These are phyloP conservation scores for Thielaviopsis euricoi DNA, from an alignment of 2,329 filamentous ascomycete species.

Conservation along the genomic window DNA sequence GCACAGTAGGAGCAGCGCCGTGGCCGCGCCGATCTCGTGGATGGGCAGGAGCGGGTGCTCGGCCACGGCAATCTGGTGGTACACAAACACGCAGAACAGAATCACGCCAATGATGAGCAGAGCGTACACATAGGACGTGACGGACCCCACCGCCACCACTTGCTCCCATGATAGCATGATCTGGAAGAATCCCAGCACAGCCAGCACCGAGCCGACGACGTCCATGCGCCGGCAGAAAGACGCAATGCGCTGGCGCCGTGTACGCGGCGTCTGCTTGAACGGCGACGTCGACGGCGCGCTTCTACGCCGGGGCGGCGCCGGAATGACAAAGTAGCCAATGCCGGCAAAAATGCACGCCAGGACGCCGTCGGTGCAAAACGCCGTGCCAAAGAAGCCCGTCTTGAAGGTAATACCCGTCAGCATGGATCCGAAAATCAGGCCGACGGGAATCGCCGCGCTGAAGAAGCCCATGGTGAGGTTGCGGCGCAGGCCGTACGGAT, in stretches of 20 bases:
- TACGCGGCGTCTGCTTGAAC: neutral
- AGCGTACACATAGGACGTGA: conserved; percentile 34
- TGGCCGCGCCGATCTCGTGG: conserved; percentile 11
- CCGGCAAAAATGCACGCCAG: conserved; percentile 18
- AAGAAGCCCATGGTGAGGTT: conserved; percentile 41
- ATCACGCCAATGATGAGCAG: conserved; percentile 40
- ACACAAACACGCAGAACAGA: conserved; percentile 37
- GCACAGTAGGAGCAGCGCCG: conserved; percentile 38
- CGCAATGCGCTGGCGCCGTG: neutral
- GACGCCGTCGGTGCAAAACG: conserved; percentile 25
- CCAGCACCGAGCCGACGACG: conserved; percentile 23
- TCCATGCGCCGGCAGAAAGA: conserved; percentile 18
- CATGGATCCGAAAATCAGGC: conserved; percentile 25
- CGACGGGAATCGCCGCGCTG: conserved; percentile 28
- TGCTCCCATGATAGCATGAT: conserved; percentile 55
- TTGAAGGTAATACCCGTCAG: conserved; percentile 24
- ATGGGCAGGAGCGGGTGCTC: conserved; percentile 37
- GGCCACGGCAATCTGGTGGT: conserved; percentile 31
- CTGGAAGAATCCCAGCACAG: conserved; percentile 38
- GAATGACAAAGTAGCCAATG: conserved; percentile 21
- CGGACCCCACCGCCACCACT: conserved; percentile 41
- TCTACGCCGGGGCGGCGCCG: conserved; percentile 11
- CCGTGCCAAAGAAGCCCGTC: conserved; percentile 31
- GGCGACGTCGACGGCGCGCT: neutral
- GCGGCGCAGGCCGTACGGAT: conserved; percentile 38